Base-by-base conservation (phyloP, 179 eudicot species). In the Beta corolliflora region DNA sequence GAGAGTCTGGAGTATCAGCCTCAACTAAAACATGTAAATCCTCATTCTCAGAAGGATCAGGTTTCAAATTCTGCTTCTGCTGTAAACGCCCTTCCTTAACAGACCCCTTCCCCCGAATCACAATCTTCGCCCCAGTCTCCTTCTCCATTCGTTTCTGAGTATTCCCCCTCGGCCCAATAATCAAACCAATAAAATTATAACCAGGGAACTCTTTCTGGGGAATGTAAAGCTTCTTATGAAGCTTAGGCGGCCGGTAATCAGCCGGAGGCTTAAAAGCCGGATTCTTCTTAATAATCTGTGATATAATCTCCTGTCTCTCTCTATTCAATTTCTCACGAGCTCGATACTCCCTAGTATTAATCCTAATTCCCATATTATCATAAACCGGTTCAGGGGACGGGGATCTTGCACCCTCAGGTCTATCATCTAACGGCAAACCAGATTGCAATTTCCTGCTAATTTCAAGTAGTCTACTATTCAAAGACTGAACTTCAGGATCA, bases 81-180 rank as follows among this genome's bases (percentile, higher is more conserved):
- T 85, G 89, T 60, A 93, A 80, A 86, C 94, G 82, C 19, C 97
- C 96, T 79, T 92, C 97, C 78, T 95, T 95, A 59, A 91, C 86
- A 18, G 94, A 91, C 25, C 97, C 97, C 87, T 95, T 95, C 25
- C 98, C 98, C 46, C 98, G 84, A 82, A 95, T 92, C 75, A 92
- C 97, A 83, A 95, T 93, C 84, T 95, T 95, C 0, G 98, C 97
- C 67, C 98, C 97, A 0, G 97, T 95, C 84, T 95, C 98, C 80
- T 84, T 92, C 81, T 92, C 98, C 98, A 95, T 93, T 64, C 97
- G 87, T 82, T 95, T 95, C 88, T 94, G 98, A 0, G 98, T 95
- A 73, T 95, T 95, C 68, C 98, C 98, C 46, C 98, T 91, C 0
- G 98, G 98, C 23, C 98, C 98, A 75, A 95, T 95, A 11, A 95